Conservation (phyloP, 441 rosid species). For the Viola pubescens region DNA sequence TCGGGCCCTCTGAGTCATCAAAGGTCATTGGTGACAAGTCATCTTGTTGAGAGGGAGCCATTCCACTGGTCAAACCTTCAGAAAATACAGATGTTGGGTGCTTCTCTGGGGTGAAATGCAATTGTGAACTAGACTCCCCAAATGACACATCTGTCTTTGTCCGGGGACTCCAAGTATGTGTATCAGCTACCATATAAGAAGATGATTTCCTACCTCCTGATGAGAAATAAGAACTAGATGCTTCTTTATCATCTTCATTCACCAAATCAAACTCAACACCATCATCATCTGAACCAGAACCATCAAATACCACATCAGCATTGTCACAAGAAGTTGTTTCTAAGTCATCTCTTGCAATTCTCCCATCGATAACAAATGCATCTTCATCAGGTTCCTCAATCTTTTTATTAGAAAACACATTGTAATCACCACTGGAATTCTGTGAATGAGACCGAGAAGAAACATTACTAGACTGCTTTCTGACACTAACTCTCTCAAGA, state of each 20-base stretch:
- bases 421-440: slow-evolving; percentile 30
- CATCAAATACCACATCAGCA: slow-evolving; percentile 44
- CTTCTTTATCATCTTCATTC: slow-evolving; percentile 21
- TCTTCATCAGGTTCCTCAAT: slow-evolving; percentile 29
- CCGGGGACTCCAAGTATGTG: slow-evolving; percentile 30
- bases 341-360: slow-evolving; percentile 26
- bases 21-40: slow-evolving; percentile 31
- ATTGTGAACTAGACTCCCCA: slow-evolving; percentile 28
- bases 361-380: slow-evolving; percentile 31
- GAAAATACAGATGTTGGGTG: slow-evolving; percentile 28
- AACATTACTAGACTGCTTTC: slow-evolving; percentile 34
- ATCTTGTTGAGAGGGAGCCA: slow-evolving; percentile 29
- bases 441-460: slow-evolving; percentile 34
- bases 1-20: slow-evolving; percentile 47
- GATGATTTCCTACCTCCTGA: slow-evolving; percentile 31
- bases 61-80: slow-evolving; percentile 31
- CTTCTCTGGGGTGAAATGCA: slow-evolving; percentile 29
- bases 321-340: slow-evolving; percentile 25
- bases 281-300: slow-evolving; percentile 47
- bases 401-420: slow-evolving; percentile 22
- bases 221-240: slow-evolving; percentile 25
- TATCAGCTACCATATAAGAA: slow-evolving; percentile 21
- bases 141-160: slow-evolving; percentile 20
- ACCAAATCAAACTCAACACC: slow-evolving; percentile 29
- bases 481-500: slow-evolving; percentile 24